Conservation (phyloP, 352 stramenopile species). For the Phytophthora quininea region DNA sequence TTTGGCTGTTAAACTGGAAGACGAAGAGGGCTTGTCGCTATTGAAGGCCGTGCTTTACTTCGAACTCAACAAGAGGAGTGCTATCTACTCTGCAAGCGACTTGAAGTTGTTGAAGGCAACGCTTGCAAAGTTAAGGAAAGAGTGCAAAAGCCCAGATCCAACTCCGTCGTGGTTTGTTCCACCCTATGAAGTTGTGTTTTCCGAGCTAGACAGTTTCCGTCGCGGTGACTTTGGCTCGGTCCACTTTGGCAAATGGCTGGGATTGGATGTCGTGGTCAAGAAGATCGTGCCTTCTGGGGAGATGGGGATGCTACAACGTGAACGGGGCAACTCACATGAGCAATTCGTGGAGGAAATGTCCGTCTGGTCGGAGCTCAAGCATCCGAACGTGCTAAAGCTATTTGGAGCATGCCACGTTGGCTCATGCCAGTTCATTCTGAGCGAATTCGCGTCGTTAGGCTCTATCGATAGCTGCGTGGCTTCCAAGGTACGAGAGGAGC, state of each 20-base stretch:
- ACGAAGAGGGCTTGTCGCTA: slow-evolving; percentile 21
- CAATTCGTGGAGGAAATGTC: slow-evolving; percentile 28
- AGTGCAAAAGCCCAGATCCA: slow-evolving; percentile 13
- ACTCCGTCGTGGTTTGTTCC: slow-evolving; percentile 36
- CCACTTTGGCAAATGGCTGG: slow-evolving; percentile 37
- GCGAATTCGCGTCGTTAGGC: slow-evolving; percentile 26
- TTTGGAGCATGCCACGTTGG: slow-evolving; percentile 35
- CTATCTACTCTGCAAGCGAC: slow-evolving; percentile 17
- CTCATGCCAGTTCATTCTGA: slow-evolving; percentile 24
- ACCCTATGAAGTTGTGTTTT: slow-evolving; percentile 38
- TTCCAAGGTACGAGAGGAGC: slow-evolving; percentile 11
- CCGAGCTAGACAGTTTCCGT: slow-evolving; percentile 25
- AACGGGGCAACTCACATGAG: slow-evolving; percentile 12
- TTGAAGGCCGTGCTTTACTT: slow-evolving; percentile 23
- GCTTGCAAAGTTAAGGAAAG: slow-evolving; percentile 23
- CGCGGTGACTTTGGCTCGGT: slow-evolving; percentile 30
- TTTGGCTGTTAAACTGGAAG: slow-evolving; percentile 18
- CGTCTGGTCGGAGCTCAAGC: slow-evolving; percentile 32
- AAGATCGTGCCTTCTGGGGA: slow-evolving; percentile 22
- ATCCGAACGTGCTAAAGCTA: slow-evolving; percentile 35
- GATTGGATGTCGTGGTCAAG: slow-evolving; percentile 35
- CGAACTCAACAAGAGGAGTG: slow-evolving; percentile 29
- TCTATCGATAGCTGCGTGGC: slow-evolving; percentile 28
- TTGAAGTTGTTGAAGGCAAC: slow-evolving; percentile 24
- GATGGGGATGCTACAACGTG: slow-evolving; percentile 6